Conservation (phyloP, 2,329 filamentous ascomycete genomes). For the Xylaria sp. region DNA sequence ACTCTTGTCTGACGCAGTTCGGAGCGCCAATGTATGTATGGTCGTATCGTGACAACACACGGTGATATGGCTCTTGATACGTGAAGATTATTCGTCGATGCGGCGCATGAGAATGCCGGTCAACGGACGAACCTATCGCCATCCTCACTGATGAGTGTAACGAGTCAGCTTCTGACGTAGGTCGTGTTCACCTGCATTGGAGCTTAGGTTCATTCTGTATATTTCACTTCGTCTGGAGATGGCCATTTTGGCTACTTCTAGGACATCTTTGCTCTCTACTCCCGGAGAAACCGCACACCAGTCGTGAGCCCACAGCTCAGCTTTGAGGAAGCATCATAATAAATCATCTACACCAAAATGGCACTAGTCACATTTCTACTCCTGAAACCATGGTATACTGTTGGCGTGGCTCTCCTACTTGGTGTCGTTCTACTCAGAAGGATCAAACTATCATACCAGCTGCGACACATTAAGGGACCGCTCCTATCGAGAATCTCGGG, state of each 20-base stretch:
- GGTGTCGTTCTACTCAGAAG: slow-evolving; percentile 4
- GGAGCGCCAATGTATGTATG: not conserved
- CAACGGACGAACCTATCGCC: not conserved
- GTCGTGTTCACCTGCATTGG: not conserved
- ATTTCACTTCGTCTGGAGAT: not conserved
- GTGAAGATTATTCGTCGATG: not conserved
- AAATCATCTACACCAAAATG: not conserved
- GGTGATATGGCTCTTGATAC: not conserved
- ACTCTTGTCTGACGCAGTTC: not conserved
- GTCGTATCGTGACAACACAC: not conserved
- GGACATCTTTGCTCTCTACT: not conserved
- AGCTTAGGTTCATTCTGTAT: not conserved
- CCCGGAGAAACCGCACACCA: not conserved
- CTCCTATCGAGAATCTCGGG: slow-evolving; percentile 40
- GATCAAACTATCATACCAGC: slow-evolving; percentile 16
- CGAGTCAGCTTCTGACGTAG: not conserved
- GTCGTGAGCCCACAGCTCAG: not conserved
- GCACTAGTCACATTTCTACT: slow-evolving; percentile 10
- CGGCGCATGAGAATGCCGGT: not conserved
- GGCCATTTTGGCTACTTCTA: not conserved
- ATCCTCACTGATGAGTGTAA: not conserved
- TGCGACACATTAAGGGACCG: slow-evolving; percentile 44
- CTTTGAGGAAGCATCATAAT: not conserved
- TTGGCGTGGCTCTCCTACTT: slow-evolving; percentile 2
- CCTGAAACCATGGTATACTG: slow-evolving; percentile 2